Conservation (phyloP, 768 basidiomycete genomes). For the Mycena haematopus region DNA sequence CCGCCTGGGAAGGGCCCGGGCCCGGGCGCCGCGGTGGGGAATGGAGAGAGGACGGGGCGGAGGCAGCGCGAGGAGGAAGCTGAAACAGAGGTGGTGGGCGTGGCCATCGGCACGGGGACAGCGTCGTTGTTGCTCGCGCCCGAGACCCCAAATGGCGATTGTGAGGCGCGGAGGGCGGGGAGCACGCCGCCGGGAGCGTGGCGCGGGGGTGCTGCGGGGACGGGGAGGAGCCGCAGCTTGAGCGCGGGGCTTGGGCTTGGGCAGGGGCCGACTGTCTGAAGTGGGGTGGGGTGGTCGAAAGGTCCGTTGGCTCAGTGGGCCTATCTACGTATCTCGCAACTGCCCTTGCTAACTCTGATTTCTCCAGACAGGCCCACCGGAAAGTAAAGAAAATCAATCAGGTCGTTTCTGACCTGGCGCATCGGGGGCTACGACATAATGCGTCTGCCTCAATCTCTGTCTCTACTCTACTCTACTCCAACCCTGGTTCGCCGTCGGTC, state of each 20-base stretch:
- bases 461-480: neutral
- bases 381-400: too few relatives aligned
- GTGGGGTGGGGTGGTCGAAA: too few relatives aligned
- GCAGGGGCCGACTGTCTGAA: neutral
- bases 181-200: constrained; percentile 25
- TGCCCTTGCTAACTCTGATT: neutral
- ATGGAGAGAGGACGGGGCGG: neutral
- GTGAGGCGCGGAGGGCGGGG: constrained; percentile 10
- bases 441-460: too few relatives aligned
- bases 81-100: constrained; percentile 1
- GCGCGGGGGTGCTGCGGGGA: constrained; percentile 15
- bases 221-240: constrained; percentile 17
- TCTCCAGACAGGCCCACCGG: too few relatives aligned
- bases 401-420: too few relatives aligned
- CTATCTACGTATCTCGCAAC: neutral
- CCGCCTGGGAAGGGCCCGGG: constrained; percentile 9
- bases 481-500: too few relatives aligned
- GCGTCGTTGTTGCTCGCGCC: constrained; percentile 7
- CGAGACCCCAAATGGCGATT: neutral
- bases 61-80: neutral
- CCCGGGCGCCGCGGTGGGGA: too few relatives aligned
- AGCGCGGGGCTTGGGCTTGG: constrained; percentile 17
- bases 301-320: neutral
- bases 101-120: neutral
- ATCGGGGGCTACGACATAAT: too few relatives aligned